These are phyloP conservation scores for Wickerhamiella sorbophila DNA, from an alignment of 805 yeast genomes.

Conservation along the genomic window DNA sequence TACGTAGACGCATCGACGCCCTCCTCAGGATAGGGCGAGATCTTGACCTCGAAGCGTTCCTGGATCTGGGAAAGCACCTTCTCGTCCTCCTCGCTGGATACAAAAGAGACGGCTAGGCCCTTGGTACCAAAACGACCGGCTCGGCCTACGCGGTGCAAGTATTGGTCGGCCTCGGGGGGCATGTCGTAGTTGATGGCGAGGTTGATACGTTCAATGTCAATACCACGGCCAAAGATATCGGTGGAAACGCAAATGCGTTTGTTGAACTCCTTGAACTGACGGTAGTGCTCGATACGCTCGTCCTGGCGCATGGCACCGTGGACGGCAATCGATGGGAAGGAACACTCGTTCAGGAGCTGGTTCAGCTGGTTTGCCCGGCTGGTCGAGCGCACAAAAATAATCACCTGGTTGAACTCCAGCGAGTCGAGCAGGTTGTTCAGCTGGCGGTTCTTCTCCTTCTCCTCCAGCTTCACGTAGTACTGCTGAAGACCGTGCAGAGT, in stretches of 20 bases:
- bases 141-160: conserved; percentile 98
- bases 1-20: conserved; percentile 96
- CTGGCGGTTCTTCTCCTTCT: conserved; percentile 84
- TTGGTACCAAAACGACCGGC: conserved; percentile 99
- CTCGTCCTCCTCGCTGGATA: conserved; percentile 74
- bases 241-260: conserved; percentile 98
- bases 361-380: conserved; percentile 86
- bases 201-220: conserved; percentile 96
- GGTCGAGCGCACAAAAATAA: conserved; percentile 85
- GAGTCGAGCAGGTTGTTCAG: conserved; percentile 85
- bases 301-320: conserved; percentile 94
- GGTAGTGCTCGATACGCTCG: conserved; percentile 94
- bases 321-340: conserved; percentile 94
- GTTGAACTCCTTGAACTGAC: conserved; percentile 92
- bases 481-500: conserved; percentile 97
- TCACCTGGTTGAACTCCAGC: conserved; percentile 94
- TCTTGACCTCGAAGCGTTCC: conserved; percentile 92
- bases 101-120: conserved; percentile 90
- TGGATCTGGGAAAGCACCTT: conserved; percentile 84
- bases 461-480: conserved; percentile 78
- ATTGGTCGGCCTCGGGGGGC: conserved; percentile 94
- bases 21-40: conserved; percentile 90
- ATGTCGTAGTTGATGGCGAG: conserved; percentile 94
- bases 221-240: conserved; percentile 98
- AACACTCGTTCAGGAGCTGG: conserved; percentile 74